phyloP scores from a whole-genome alignment of 2,329 filamentous ascomycete genomes.

The Chrysoporthe cubensis region DNA sequence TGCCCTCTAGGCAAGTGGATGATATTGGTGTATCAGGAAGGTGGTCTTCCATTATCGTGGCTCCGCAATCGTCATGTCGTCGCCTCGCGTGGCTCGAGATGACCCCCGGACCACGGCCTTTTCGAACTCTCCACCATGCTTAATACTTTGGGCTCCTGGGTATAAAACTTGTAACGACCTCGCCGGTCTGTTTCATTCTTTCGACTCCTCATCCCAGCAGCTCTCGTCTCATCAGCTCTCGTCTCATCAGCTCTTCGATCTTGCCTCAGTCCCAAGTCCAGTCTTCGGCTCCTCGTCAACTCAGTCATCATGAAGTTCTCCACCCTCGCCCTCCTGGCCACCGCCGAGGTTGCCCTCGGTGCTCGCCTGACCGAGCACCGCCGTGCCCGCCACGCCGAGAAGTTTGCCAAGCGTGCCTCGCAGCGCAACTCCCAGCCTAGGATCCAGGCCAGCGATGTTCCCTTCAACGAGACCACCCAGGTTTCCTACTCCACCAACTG shows the following conservation, averaged over 20 bases:
- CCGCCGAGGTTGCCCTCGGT: constrained; percentile 41
- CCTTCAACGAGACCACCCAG: constrained; percentile 17
- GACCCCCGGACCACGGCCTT: background rate
- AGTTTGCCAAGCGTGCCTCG: constrained; percentile 14
- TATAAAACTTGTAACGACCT: constrained; percentile 1
- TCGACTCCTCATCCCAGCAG: constrained; percentile 14
- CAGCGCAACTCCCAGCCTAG: constrained; percentile 17
- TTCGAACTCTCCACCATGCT: too few relatives aligned
- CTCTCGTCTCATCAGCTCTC: constrained; percentile 11
- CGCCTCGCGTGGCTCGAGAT: background rate
- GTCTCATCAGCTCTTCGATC: constrained; percentile 13
- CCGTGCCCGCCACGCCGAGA: constrained; percentile 36
- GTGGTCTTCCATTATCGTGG: constrained; percentile 6
- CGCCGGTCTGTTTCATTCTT: background rate
- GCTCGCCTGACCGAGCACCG: constrained; percentile 47
- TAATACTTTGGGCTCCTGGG: background rate
- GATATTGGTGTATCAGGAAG: constrained; percentile 9
- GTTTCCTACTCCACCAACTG: constrained; percentile 47
- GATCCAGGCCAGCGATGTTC: constrained; percentile 16
- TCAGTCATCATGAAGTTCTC: constrained; percentile 51
- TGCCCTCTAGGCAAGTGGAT: constrained; percentile 1
- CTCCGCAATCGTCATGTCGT: background rate
- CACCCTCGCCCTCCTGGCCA: constrained; percentile 43
- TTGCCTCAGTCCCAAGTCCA: constrained; percentile 1
- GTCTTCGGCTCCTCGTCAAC: background rate